These are phyloP conservation scores for Zymoseptoria crescenta DNA, from an alignment of 2,329 filamentous ascomycete genomes.

Conservation along the genomic window DNA sequence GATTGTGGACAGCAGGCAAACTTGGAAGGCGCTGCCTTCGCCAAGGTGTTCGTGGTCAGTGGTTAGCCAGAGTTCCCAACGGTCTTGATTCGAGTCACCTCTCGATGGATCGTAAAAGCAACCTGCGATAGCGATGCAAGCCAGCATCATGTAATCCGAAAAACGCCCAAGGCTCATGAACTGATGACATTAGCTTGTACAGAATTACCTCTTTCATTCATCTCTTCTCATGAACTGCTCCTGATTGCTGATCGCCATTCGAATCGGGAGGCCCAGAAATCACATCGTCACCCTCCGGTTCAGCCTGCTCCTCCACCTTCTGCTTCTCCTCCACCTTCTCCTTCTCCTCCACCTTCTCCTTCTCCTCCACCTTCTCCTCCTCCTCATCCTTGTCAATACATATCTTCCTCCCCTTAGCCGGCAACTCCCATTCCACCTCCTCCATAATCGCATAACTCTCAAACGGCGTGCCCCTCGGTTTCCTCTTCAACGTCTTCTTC, in stretches of 20 bases:
- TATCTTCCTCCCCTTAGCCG: slow-evolving; percentile 20
- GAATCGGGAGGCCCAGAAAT: not conserved
- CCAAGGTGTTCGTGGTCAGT: too few species aligned
- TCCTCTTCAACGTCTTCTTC: slow-evolving; percentile 16
- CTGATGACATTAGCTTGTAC: not conserved
- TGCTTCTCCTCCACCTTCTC: not conserved
- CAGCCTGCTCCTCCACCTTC: not conserved
- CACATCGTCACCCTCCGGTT: not conserved
- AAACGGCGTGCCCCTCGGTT: slow-evolving; percentile 21
- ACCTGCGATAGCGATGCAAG: too few species aligned
- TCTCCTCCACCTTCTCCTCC: not conserved
- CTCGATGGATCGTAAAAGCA: too few species aligned
- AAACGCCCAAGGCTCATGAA: too few species aligned
- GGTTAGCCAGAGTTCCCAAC: too few species aligned
- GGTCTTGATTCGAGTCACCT: too few species aligned
- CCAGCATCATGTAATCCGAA: too few species aligned
- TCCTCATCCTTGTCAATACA: slow-evolving; percentile 16
- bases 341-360: not conserved
- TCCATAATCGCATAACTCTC: slow-evolving; percentile 28
- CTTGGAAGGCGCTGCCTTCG: too few species aligned
- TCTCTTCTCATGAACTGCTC: not conserved
- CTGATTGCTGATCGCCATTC: not conserved
- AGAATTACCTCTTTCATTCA: not conserved
- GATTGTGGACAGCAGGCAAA: too few species aligned
- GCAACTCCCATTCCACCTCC: slow-evolving; percentile 23